Evolutionary conservation across 352 stramenopile genomes (phyloP), one percentile per base, ranked within the genome.

Genomic region (Phytophthora agathidicida): DNA sequence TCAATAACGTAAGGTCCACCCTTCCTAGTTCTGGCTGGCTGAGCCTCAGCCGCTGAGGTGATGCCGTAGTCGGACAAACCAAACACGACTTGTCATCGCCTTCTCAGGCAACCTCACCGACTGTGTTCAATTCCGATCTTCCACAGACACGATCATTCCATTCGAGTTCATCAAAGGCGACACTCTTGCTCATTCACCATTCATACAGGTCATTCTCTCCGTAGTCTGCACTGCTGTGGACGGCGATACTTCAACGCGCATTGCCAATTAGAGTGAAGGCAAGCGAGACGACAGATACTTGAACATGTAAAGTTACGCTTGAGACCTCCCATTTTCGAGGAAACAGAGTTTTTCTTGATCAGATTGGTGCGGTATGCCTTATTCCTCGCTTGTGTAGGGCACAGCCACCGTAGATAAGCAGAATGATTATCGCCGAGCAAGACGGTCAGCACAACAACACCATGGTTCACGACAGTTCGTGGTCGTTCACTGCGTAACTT

Each of bases 401-500:
- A 0, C 13, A 22, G 23, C 13, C 14, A 14, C 24, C 24, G 14
- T 17, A 13, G 39, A 23, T 17, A 22, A 13, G 27, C n/a, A n/a
- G n/a, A n/a, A 30, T 39, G 27, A 28, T 36, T 17, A 41, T 51
- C 20, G 49, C 26, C 37, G 27, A 58, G 30, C 13, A 23, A 39
- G 23, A 43, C n/a, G 37, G 5, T 9, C 22, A 14, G 44, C 20
- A 20, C 19, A 13, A 35, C 46, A 53, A 39, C 17, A 16, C 31
- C 45, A 46, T 31, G 5, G 19, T 26, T 26, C 28, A 48, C 27
- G 11, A 38, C 37, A 35, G 14, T 11, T 22, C 28, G n/a, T 27
- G 23, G 16, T 50, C 42, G n/a, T 19, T 17, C 19, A 19, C 51
- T 31, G 39, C 20, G 37, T 42, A 46, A 41, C 20, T 47, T 60